Evolutionary conservation across 176 grass and related monocot genomes (phyloP).

Genomic region (Hsuehochloa calcarea): DNA sequence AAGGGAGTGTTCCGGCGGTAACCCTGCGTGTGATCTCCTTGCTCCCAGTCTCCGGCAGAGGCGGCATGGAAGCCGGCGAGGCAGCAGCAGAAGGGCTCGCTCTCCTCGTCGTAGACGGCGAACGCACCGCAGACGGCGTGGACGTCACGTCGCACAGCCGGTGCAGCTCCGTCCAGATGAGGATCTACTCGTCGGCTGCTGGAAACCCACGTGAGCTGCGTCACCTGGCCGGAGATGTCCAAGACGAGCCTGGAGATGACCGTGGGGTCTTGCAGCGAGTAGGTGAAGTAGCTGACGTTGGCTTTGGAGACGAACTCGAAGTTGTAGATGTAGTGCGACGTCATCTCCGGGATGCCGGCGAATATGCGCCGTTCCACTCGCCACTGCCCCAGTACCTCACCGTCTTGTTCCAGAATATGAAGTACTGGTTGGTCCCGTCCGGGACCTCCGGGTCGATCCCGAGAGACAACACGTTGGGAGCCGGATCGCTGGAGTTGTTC

Average conservation of each 20-base stretch:
- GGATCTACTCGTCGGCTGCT: constrained; percentile 3
- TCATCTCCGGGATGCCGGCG: constrained; percentile 43
- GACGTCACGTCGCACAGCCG: constrained; percentile 39
- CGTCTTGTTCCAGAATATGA: constrained; percentile 35
- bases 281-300: constrained; percentile 51
- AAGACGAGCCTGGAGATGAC: constrained; percentile 44
- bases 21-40: constrained; percentile 17
- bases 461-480: constrained; percentile 36
- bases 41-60: constrained; percentile 14
- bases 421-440: constrained; percentile 39
- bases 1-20: constrained; percentile 28
- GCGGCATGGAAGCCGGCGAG: constrained; percentile 25
- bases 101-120: constrained; percentile 37
- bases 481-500: constrained; percentile 45
- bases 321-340: constrained; percentile 34
- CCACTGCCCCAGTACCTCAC: constrained; percentile 41
- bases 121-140: constrained; percentile 46
- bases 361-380: constrained; percentile 35
- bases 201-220: constrained; percentile 44
- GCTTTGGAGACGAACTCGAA: constrained; percentile 29
- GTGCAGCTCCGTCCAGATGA: constrained; percentile 37
- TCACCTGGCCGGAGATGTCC: constrained; percentile 34
- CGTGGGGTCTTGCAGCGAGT: constrained; percentile 18
- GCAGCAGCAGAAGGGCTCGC: constrained; percentile 38
- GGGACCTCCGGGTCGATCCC: constrained; percentile 39